Evolutionary conservation across 2,329 filamentous ascomycete genomes (phyloP), one percentile per base, ranked within the genome.

Genomic region (Pseudocercospora macadamiae): DNA sequence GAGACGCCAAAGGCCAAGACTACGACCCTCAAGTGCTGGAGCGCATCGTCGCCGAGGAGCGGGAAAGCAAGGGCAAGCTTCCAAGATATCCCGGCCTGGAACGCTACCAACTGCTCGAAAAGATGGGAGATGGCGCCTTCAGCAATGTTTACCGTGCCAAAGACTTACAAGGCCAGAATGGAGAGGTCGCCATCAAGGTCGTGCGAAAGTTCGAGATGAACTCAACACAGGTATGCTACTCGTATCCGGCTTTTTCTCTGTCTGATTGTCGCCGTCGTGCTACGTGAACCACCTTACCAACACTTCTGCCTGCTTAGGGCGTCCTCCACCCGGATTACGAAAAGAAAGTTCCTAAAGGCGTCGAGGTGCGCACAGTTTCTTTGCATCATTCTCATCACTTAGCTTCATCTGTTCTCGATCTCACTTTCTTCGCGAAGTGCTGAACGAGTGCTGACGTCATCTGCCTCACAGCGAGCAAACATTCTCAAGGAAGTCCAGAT

Each of bases 131-230:
- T 68, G 95, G 95, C 62, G 95, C 95, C 61, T 99, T 99, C 82
- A 97, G 93, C 81, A 97, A 97, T 71, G 95, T 99, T 65, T 99
- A 97, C 77, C 88, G 91, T 36, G 95, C 95, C 34, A 85, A 83
- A 66, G 95, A 99, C 74, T 82, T 76, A 45, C 83, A 86, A 4
- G 89, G 90, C 37, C 81, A 87, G 63, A 84, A 85, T 63, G 86
- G 85, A 66, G 89, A 97, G 73, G 92, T 95, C 30, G 95, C 93
- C 68, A 97, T 99, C 83, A 99, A 99, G 77, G 95, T 99, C 52
- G 95, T 99, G 64, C 89, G 95, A 72, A 97, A 97, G 79, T 97
- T 91, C 75, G 95, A 99, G 79, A 97, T 99, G 91, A 97, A 96
- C 79, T 93, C 88, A 66, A 92, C 89, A 82, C 95, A 97, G 91